Conservation (phyloP, 208 protist species). For the Leishmania braziliensis region DNA sequence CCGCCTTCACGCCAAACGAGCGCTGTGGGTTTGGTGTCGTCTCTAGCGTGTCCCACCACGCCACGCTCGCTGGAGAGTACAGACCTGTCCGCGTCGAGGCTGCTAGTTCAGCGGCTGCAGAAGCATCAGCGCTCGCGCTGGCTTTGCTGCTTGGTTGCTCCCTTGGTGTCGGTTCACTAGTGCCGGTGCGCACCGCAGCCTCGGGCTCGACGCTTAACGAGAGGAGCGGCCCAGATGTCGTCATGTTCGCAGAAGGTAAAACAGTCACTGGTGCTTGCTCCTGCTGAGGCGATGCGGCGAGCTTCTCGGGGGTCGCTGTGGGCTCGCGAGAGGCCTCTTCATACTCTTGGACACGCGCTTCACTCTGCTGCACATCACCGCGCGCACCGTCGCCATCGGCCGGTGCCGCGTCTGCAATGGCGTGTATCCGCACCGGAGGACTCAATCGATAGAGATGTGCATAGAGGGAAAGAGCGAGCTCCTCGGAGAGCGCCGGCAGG, state of each 20-base stretch:
- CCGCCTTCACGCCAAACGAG: not conserved
- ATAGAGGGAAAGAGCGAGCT: conserved; percentile 37
- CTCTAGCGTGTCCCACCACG: conserved; percentile 71
- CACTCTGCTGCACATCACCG: conserved; percentile 4
- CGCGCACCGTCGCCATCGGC: not conserved
- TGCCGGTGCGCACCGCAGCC: not conserved
- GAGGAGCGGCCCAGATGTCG: not conserved
- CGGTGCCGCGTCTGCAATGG: conserved; percentile 4
- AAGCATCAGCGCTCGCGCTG: not conserved
- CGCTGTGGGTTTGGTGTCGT: not conserved
- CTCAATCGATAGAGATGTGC: conserved; percentile 40
- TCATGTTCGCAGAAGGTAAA: not conserved
- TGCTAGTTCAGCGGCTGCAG: not conserved
- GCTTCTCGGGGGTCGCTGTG: conserved; percentile 17
- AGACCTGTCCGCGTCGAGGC: not conserved
- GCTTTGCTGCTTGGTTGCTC: not conserved
- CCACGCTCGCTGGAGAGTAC: conserved; percentile 54
- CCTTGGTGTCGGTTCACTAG: not conserved
- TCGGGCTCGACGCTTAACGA: not conserved
- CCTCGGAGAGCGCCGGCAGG: conserved; percentile 2
- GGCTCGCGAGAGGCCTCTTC: not conserved
- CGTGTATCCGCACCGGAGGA: conserved; percentile 41
- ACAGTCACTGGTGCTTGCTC: not conserved
- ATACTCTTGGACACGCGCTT: not conserved
- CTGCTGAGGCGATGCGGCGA: not conserved